Evolutionary conservation across 2,329 filamentous ascomycete genomes (phyloP).

Genomic region (Epichloe glyceriae): DNA sequence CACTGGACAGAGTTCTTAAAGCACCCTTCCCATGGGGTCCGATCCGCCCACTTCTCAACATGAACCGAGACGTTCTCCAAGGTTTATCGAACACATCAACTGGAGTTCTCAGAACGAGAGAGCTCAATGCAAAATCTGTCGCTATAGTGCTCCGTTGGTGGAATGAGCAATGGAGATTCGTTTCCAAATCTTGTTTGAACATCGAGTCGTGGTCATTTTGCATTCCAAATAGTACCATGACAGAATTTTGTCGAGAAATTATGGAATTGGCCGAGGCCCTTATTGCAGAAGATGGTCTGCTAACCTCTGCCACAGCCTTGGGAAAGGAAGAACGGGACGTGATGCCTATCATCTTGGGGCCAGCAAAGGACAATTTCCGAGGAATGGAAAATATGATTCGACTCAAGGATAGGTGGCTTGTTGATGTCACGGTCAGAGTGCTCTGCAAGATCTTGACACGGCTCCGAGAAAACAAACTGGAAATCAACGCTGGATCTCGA

Average conservation of each 20-base stretch:
- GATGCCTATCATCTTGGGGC: conserved; percentile 26
- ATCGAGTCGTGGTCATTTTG: conserved; percentile 74
- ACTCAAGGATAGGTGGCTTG: conserved; percentile 75
- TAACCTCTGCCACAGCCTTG: conserved; percentile 49
- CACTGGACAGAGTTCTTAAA: conserved; percentile 22
- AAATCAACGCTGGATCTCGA: conserved; percentile 48
- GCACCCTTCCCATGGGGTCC: conserved; percentile 38
- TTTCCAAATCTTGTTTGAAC: conserved; percentile 68
- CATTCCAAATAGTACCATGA: conserved; percentile 67
- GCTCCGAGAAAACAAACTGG: conserved; percentile 64
- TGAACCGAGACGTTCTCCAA: conserved; percentile 42
- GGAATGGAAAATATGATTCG: conserved; percentile 80
- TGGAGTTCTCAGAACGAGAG: conserved; percentile 41
- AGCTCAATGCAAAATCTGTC: conserved; percentile 48
- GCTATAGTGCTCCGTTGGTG: conserved; percentile 65
- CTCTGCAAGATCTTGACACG: conserved; percentile 74
- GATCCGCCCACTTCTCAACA: conserved; percentile 43
- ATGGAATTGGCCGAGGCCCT: conserved; percentile 87
- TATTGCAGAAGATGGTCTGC: conserved; percentile 72
- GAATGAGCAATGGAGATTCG: conserved; percentile 68
- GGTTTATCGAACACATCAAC: conserved; percentile 42
- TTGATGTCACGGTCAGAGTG: conserved; percentile 68
- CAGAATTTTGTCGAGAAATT: conserved; percentile 84
- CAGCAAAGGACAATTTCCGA: conserved; percentile 37
- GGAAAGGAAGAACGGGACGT: conserved; percentile 24